These are phyloP conservation scores for Lecanosticta acicola DNA, from an alignment of 2,329 filamentous ascomycete species.

Conservation along the genomic window DNA sequence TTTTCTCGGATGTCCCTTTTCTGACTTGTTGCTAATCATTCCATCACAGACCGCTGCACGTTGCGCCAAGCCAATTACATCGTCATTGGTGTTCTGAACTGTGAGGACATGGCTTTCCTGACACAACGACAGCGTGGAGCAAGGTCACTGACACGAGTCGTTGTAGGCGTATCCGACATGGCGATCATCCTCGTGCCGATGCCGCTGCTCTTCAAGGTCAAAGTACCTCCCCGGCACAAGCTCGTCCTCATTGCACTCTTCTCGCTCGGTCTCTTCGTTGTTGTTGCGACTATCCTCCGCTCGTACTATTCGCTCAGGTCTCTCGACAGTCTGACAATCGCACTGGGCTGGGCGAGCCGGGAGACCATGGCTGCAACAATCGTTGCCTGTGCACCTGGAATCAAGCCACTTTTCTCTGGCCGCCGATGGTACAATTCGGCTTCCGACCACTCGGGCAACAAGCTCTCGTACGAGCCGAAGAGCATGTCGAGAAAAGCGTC, in stretches of 20 bases:
- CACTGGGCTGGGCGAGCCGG: constrained; percentile 49
- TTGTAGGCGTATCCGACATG: constrained; percentile 55
- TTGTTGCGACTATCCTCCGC: constrained; percentile 42
- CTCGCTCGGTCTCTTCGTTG: constrained; percentile 47
- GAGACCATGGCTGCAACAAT: constrained; percentile 50
- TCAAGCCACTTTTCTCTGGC: constrained; percentile 50
- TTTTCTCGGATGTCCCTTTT: not conserved
- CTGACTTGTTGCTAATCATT: not conserved
- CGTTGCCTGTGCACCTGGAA: constrained; percentile 50
- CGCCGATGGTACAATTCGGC: constrained; percentile 8
- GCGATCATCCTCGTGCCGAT: constrained; percentile 56
- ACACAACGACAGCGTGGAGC: no score
- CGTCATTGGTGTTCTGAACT: constrained; percentile 54
- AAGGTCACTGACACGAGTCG: no score
- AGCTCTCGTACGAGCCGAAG: not conserved
- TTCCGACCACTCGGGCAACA: constrained; percentile 9
- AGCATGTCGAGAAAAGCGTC: constrained; percentile 6
- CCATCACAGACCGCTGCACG: constrained; percentile 21
- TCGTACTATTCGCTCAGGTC: constrained; percentile 45
- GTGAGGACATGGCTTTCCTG: no score
- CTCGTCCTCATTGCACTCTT: constrained; percentile 48
- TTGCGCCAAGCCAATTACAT: constrained; percentile 49
- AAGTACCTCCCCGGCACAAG: constrained; percentile 50
- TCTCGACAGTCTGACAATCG: constrained; percentile 34
- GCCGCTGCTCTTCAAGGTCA: constrained; percentile 48